A percentile compares a stretch with the other conserved stretches of the same genome.
These are phyloP conservation scores for Curvularia sp. DNA, from an alignment of 2,329 filamentous ascomycete genomes.

Conservation along the genomic window DNA sequence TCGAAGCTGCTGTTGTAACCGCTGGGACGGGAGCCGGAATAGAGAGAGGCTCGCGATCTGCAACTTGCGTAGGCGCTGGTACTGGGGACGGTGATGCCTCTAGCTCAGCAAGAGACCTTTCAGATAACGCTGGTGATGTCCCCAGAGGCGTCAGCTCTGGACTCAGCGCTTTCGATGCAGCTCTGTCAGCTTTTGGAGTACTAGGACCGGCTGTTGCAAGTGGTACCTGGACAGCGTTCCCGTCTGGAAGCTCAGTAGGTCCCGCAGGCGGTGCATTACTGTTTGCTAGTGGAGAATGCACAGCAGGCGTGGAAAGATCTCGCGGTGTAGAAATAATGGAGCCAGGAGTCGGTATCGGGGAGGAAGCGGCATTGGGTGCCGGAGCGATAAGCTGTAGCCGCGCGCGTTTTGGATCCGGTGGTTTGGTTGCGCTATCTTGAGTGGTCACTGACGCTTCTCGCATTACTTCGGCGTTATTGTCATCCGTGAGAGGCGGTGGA, in stretches of 20 bases:
- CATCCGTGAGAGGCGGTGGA: conserved; percentile 37
- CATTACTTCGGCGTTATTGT: conserved; percentile 18
- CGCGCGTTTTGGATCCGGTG: conserved; percentile 43
- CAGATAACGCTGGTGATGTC: conserved; percentile 26
- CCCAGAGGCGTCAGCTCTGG: conserved; percentile 29
- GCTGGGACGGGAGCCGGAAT: conserved; percentile 11
- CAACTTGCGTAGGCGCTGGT: conserved; percentile 2
- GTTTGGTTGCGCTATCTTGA: conserved; percentile 36
- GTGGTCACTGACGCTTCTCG: conserved; percentile 37
- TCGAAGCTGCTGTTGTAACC: conserved; percentile 43
- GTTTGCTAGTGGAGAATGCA: conserved; percentile 24
- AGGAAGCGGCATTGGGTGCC: conserved; percentile 17
- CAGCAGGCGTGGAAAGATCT: conserved; percentile 18
- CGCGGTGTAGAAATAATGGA: conserved; percentile 21
- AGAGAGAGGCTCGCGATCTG: conserved; percentile 20
- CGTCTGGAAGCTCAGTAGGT: conserved; percentile 28
- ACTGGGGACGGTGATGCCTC: conserved; percentile 12
- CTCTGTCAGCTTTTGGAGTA: conserved; percentile 35
- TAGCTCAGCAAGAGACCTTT: conserved; percentile 19
- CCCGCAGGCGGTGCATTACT: conserved; percentile 25
- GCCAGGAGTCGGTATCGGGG: conserved; percentile 21
- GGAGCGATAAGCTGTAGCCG: conserved; percentile 32
- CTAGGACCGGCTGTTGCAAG: conserved; percentile 55
- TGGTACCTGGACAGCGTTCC: conserved; percentile 49
- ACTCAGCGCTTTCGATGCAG: conserved; percentile 18